Base-by-base conservation (phyloP, 768 basidiomycete species). In the Myochromella boudieri region DNA sequence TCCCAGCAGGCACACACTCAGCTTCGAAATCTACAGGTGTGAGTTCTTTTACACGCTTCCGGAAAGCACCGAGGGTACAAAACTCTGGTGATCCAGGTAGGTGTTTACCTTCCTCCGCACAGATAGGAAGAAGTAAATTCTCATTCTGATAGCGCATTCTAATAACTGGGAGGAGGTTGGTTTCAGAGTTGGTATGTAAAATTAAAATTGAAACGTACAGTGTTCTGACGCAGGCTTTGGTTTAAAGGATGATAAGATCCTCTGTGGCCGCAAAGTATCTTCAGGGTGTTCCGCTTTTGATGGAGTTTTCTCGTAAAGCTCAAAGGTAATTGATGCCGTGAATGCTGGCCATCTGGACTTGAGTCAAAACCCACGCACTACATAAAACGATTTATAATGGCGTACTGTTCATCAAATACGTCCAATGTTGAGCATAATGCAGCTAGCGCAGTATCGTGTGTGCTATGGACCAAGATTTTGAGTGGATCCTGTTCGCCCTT, bases 131-230 rank as follows among this genome's bases (percentile, higher is more conserved):
- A 2, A 67, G 40, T 67, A 89, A 64, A 55, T 77, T 77, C 48
- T 73, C 72, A 67, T 87, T 87, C 65, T 87, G 83, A 58, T 89
- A 87, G 20, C 87, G 77, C 76, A 87, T 80, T n/a, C 88, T 80
- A 37, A 91, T 70, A 56, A 76, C 84, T 85, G 50, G 31, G 48
- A 39, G 18, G 11, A 11, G 3, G 34, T 18, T 0, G 14, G 37
- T 17, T 20, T 11, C 26, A 20, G 29, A 2, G 12, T 34, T 17
- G 9, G 15, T 22, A 39, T n/a, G 1, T 7, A 1, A 9, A 12
- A 14, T 21, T 10, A 18, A 9, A 10, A 24, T 37, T 8, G 62
- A 37, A n/a, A 48, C 73, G 3, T 59, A 80, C 79, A 80, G 44
- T 77, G 67, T 46, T 78, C 73, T 29, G 68, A 56, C 5, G 54